Percentiles rank a stretch among this genome's conserved stretches.
phyloP scores from a whole-genome alignment of 106 monocot genomes.

The Ottelia alismoides region DNA sequence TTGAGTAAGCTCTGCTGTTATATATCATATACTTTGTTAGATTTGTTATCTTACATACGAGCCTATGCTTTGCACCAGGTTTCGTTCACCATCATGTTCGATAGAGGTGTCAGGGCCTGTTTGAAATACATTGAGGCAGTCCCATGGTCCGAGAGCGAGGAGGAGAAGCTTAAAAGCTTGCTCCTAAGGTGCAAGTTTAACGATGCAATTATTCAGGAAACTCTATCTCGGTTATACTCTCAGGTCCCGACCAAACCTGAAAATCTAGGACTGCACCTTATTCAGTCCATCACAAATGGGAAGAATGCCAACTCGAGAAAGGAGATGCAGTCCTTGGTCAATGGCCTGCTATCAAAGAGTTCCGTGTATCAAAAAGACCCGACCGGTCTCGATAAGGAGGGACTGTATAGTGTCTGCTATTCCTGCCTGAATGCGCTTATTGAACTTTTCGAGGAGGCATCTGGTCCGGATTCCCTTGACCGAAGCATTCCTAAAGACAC shows the following conservation, averaged over 20 bases:
- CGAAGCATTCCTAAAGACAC: background rate
- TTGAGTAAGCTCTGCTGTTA: too few species aligned
- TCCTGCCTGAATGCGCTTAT: conserved; percentile 45
- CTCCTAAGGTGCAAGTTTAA: conserved; percentile 33
- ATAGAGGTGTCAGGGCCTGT: conserved; percentile 54
- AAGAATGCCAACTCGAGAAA: conserved; percentile 39
- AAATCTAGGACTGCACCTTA: conserved; percentile 40
- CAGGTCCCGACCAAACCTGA: conserved; percentile 18
- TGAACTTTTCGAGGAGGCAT: conserved; percentile 52
- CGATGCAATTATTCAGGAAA: conserved; percentile 26
- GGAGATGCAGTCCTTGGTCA: conserved; percentile 60
- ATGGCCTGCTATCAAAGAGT: conserved; percentile 63
- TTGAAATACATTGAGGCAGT: conserved; percentile 78
- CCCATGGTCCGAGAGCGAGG: conserved; percentile 81
- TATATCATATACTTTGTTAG: too few species aligned
- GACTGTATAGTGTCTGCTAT: conserved; percentile 41
- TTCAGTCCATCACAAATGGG: conserved; percentile 55
- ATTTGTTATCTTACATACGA: too few species aligned
- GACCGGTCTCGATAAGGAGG: conserved; percentile 48
- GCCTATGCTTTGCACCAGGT: conserved; percentile 38
- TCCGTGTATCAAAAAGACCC: conserved; percentile 62
- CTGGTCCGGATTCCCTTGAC: conserved; percentile 1
- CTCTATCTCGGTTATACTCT: conserved; percentile 41
- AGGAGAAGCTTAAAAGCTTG: conserved; percentile 57
- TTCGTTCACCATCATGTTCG: conserved; percentile 59